Base-by-base conservation (phyloP, 208 protist species). In the Acanthamoeba royreba region DNA sequence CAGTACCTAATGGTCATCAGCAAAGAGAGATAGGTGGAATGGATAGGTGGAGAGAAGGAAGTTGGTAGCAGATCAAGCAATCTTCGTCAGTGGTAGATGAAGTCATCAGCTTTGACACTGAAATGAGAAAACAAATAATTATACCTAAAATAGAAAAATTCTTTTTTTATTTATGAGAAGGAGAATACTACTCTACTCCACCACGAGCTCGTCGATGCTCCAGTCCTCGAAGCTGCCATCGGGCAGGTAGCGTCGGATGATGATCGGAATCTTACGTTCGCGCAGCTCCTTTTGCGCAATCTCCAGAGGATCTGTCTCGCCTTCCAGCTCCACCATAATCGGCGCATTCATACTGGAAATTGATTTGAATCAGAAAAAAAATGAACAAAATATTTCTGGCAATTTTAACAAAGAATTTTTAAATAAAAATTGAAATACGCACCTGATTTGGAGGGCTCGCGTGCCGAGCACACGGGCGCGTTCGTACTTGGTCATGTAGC, bases 401-500 rank as follows among this genome's bases (percentile, higher is more conserved):
- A 52, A 31, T 53, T 66, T 31, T 25, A 69, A 25, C 2, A n/a
- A 0, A 7, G 1, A 11, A 69, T 69, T 11, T 31, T 25, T 15
- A 22, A 92, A 91, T 9, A 35, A 35, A 55, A 87, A 49, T 8
- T 13, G 55, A 69, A 95, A 53, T 38, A 66, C 35, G 7, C 40
- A 97, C 96, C 97, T 98, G 52, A 99, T 99, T 96, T 99, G 99
- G 92, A 99, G 96, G 31, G 99, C 99, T 31, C 99, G 97, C 25
- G 98, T 99, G 61, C 99, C 99, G 11, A 99, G 98, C 35, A 99
- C 94, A 61, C 99, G 97, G 2, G 99, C 99, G 13, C 98, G 96
- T 96, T 99, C 99, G 94, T 99, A 99, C 97, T 99, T 99, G 31
- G 99, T 99, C 94, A 99, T 97, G 77, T 99, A 99, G 49, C 96